Percentiles rank a stretch among this genome's conserved stretches.
phyloP scores from a whole-genome alignment of 2,329 filamentous ascomycete species.

The Monilinia fructicola region DNA sequence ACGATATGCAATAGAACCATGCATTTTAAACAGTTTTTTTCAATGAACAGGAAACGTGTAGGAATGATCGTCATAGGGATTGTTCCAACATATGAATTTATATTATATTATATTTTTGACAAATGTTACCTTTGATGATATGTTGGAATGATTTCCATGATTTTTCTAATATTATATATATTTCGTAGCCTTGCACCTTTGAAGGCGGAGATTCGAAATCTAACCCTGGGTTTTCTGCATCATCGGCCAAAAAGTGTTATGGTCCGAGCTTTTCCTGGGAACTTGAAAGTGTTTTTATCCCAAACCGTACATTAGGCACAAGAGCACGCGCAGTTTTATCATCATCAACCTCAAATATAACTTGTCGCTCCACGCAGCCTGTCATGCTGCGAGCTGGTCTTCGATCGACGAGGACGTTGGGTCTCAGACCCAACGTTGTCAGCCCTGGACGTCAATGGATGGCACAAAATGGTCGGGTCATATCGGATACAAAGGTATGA shows the following conservation, averaged over 20 bases:
- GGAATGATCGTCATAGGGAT: not conserved
- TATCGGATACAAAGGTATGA: conserved; percentile 42
- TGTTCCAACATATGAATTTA: conserved; percentile 6
- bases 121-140: not conserved
- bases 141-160: not conserved
- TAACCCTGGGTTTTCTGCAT: conserved; percentile 18
- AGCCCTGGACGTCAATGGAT: conserved; percentile 61
- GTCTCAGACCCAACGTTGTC: conserved; percentile 54
- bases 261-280: conserved; percentile 23
- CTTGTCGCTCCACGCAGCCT: conserved; percentile 45
- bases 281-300: conserved; percentile 28
- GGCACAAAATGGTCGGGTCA: conserved; percentile 44
- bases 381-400: conserved; percentile 70
- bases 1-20: conserved; percentile 42
- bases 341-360: conserved; percentile 32
- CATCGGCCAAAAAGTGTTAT: conserved; percentile 22
- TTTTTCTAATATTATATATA: not conserved
- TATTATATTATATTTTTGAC: not conserved
- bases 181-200: conserved; percentile 28
- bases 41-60: conserved; percentile 4
- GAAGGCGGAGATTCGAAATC: conserved; percentile 5
- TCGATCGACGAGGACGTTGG: conserved; percentile 61
- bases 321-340: conserved; percentile 29
- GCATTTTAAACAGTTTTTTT: conserved; percentile 24
- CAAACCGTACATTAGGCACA: conserved; percentile 24